These are phyloP conservation scores for Neospora caninum DNA, from an alignment of 169 alveolate species.

Conservation along the genomic window DNA sequence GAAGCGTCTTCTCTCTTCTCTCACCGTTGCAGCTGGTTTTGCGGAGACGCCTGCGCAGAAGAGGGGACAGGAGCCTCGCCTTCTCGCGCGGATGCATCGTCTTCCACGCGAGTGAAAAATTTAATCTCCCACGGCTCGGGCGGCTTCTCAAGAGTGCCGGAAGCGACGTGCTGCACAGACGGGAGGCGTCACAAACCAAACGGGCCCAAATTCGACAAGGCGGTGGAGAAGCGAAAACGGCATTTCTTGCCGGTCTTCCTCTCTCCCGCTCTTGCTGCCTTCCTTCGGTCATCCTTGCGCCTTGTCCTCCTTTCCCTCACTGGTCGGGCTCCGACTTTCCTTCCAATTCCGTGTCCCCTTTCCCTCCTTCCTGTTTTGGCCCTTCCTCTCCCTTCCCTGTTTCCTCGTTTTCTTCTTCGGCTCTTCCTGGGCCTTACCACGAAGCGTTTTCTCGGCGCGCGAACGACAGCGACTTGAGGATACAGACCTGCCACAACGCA, in stretches of 20 bases:
- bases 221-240: too few species aligned
- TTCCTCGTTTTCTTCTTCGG: neutral
- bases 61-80: neutral
- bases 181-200: too few species aligned
- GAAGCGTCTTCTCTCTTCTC: neutral
- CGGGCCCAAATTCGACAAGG: too few species aligned
- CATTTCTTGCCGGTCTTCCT: too few species aligned
- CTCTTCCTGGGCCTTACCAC: neutral
- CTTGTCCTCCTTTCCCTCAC: neutral
- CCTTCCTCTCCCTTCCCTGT: neutral
- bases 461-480: constrained; percentile 59
- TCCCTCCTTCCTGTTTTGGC: neutral
- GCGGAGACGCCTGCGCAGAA: neutral
- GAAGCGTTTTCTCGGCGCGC: constrained; percentile 50
- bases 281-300: neutral
- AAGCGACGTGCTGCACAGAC: constrained; percentile 49
- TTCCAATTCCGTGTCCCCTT: neutral
- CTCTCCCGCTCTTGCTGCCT: too few species aligned
- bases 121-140: constrained; percentile 61
- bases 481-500: constrained; percentile 65
- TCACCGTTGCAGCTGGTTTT: neutral
- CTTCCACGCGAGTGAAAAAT: constrained; percentile 41
- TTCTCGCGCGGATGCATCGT: constrained; percentile 13
- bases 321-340: neutral
- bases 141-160: constrained; percentile 57